phyloP scores from a whole-genome alignment of 2,329 filamentous ascomycete species.

The Neophaeococcomyces mojaviensis region DNA sequence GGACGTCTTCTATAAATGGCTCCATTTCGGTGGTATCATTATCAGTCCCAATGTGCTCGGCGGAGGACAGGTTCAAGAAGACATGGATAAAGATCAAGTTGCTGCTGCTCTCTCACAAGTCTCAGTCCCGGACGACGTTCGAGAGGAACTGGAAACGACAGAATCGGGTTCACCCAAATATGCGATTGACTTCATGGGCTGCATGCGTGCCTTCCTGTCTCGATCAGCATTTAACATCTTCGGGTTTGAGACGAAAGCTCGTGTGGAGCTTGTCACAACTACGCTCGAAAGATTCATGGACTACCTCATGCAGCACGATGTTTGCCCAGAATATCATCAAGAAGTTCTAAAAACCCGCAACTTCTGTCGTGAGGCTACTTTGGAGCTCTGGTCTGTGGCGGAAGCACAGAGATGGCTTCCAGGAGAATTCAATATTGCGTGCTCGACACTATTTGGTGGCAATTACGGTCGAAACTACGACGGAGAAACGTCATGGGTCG shows the following conservation, averaged over 20 bases:
- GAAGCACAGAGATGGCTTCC: conserved; percentile 52
- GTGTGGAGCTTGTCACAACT: conserved; percentile 54
- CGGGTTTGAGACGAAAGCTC: conserved; percentile 45
- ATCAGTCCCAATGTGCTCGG: conserved; percentile 54
- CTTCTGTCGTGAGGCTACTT: conserved; percentile 59
- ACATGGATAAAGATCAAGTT: conserved; percentile 57
- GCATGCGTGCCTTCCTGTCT: conserved; percentile 70
- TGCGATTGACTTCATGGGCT: conserved; percentile 70
- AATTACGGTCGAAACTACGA: conserved; percentile 37
- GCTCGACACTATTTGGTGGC: conserved; percentile 60
- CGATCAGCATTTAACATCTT: conserved; percentile 50
- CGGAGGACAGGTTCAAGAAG: conserved; percentile 53
- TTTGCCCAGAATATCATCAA: conserved; percentile 69
- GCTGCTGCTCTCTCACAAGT: conserved; percentile 52
- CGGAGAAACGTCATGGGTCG: conserved; percentile 34
- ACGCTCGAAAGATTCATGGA: conserved; percentile 81
- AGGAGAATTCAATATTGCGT: conserved; percentile 72
- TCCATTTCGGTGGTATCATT: conserved; percentile 75
- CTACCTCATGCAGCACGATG: conserved; percentile 75
- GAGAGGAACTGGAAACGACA: conserved; percentile 41
- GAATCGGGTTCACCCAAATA: conserved; percentile 42
- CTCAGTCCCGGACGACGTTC: conserved; percentile 43
- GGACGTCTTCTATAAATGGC: conserved; percentile 68
- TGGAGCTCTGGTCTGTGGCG: conserved; percentile 57
- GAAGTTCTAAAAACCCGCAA: conserved; percentile 59